Conservation (phyloP, 1,284 basidiomycete species). For the Ustilago cynodontis region DNA sequence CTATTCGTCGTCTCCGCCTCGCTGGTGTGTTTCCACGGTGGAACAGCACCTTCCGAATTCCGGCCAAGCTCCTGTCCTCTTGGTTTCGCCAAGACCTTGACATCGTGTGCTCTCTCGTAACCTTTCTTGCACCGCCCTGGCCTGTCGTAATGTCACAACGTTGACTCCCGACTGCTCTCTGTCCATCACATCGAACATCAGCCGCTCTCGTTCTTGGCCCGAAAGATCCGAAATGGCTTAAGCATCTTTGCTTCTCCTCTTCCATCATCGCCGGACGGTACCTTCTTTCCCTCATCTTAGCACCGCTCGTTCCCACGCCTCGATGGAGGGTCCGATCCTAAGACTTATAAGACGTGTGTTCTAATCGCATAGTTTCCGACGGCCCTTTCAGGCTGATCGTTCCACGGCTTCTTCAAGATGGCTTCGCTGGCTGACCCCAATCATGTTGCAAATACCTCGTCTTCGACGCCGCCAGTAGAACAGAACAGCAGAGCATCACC, state of each 20-base stretch:
- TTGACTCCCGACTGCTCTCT: neutral
- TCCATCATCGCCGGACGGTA: neutral
- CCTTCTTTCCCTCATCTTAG: neutral
- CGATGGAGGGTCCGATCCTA: slow-evolving; percentile 8
- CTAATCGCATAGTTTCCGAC: neutral
- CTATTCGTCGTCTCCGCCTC: neutral
- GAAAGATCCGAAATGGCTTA: neutral
- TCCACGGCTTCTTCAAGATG: slow-evolving; percentile 3
- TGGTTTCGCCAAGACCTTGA: slow-evolving; percentile 15
- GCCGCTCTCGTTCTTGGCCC: neutral
- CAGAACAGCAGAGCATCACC: slow-evolving; percentile 3
- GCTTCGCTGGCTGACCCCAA: neutral
- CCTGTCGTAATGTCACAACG: slow-evolving; percentile 2
- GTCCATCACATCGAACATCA: neutral
- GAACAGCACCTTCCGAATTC: slow-evolving; percentile 13
- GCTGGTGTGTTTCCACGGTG: neutral
- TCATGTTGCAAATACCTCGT: neutral
- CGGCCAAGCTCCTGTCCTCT: neutral
- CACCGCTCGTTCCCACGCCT: neutral
- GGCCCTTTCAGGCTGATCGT: neutral
- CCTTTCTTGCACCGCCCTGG: slow-evolving; percentile 1
- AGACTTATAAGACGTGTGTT: neutral
- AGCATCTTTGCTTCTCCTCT: neutral
- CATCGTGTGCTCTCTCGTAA: slow-evolving; percentile 4
- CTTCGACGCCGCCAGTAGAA: slow-evolving; percentile 7